Evolutionary conservation across 1,284 basidiomycete genomes (phyloP).

Genomic region (Ganoderma sinense): DNA sequence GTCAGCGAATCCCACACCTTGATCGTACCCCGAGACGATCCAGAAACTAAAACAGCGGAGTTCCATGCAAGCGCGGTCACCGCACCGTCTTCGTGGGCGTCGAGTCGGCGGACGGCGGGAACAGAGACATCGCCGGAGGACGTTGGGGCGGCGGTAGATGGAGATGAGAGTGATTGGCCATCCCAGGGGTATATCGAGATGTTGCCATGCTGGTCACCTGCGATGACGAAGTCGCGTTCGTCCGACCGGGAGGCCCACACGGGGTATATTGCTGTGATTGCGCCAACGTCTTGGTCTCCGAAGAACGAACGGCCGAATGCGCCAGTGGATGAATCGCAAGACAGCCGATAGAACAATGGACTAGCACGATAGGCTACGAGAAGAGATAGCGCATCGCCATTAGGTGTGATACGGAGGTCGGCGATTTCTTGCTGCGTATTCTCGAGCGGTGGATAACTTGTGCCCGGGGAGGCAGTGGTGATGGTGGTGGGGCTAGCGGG

Average conservation of each 20-base stretch:
- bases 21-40: constrained; percentile 69
- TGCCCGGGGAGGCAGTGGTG: constrained; percentile 11
- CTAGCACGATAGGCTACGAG: constrained; percentile 57
- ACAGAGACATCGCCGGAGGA: neutral
- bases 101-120: constrained; percentile 54
- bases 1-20: constrained; percentile 75
- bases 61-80: constrained; percentile 73
- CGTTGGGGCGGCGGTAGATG: constrained; percentile 9
- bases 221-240: constrained; percentile 59
- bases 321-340: constrained; percentile 43
- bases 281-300: constrained; percentile 59
- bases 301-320: constrained; percentile 51
- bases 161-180: constrained; percentile 20
- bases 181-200: constrained; percentile 68
- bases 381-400: constrained; percentile 35
- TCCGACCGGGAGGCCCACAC: constrained; percentile 48
- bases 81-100: constrained; percentile 64
- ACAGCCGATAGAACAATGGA: constrained; percentile 54
- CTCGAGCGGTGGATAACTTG: constrained; percentile 20
- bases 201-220: constrained; percentile 65
- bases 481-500: constrained; percentile 19
- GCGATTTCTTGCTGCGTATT: constrained; percentile 22
- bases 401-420: constrained; percentile 36
- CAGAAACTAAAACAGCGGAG: constrained; percentile 63
- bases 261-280: constrained; percentile 54